These are phyloP conservation scores for Diddensiella santjacobensis DNA, from an alignment of 805 yeast genomes.

Conservation along the genomic window DNA sequence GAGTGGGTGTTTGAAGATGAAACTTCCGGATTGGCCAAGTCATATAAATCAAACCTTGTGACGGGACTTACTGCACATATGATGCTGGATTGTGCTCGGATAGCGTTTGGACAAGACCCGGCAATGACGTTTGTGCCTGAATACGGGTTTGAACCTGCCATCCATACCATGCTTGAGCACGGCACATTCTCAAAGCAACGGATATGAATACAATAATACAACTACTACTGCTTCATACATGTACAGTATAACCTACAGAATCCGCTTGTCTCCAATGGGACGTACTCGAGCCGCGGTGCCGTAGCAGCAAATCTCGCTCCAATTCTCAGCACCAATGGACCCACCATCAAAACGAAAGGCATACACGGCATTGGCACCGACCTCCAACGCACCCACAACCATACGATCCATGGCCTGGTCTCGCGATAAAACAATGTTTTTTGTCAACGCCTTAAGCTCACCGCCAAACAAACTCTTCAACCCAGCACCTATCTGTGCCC, in stretches of 20 bases:
- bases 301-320: conserved; percentile 22
- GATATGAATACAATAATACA: too few species aligned
- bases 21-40: conserved; percentile 3
- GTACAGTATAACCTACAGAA: not conserved
- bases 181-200: conserved; percentile 1
- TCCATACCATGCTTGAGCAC: conserved; percentile 1
- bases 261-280: not conserved
- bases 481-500: conserved; percentile 20
- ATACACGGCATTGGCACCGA: conserved; percentile 24
- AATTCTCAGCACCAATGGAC: conserved; percentile 14
- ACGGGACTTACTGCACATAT: conserved; percentile 24
- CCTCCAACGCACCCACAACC: conserved; percentile 18
- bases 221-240: not conserved
- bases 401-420: conserved; percentile 23
- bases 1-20: conserved; percentile 17
- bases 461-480: conserved; percentile 23
- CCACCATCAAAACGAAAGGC: conserved; percentile 22
- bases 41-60: conserved; percentile 11
- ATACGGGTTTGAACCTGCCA: conserved; percentile 14
- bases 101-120: conserved; percentile 12
- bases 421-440: conserved; percentile 19
- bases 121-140: conserved; percentile 5
- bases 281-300: conserved; percentile 21
- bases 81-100: conserved; percentile 19
- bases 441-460: conserved; percentile 21